phyloP scores from a whole-genome alignment of 2,329 filamentous ascomycete species.

The Hypocreales sp. region DNA sequence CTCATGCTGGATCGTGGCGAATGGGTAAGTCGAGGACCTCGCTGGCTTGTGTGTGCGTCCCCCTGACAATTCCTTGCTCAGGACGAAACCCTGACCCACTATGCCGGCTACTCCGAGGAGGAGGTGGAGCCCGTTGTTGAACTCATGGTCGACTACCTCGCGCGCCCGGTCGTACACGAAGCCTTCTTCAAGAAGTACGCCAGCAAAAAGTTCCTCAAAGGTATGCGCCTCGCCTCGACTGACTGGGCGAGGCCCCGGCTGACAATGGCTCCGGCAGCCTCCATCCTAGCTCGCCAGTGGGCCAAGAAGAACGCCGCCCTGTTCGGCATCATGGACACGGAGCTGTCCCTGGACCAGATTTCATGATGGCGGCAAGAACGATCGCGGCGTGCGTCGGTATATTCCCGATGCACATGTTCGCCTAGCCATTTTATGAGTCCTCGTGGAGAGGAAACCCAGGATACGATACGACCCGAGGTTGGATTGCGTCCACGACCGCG shows the following conservation, averaged over 20 bases:
- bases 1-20: constrained; percentile 79
- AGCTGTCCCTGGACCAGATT: constrained; percentile 33
- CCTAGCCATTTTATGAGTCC: too few species aligned
- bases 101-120: constrained; percentile 83
- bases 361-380: constrained; percentile 12
- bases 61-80: constrained; percentile 17
- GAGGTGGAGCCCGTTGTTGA: constrained; percentile 86
- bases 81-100: constrained; percentile 77
- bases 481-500: constrained; percentile 13
- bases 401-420: too few species aligned
- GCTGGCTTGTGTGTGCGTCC: too few species aligned
- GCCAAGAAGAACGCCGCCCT: constrained; percentile 61
- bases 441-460: too few species aligned
- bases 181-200: constrained; percentile 99
- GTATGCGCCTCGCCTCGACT: constrained; percentile 36
- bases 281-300: constrained; percentile 83
- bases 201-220: constrained; percentile 98
- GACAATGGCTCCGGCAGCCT: constrained; percentile 50
- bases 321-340: constrained; percentile 37
- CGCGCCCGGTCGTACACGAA: constrained; percentile 78
- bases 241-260: constrained; percentile 6
- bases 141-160: constrained; percentile 94
- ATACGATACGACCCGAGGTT: constrained; percentile 14
- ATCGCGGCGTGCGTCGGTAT: too few species aligned
- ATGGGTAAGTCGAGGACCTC: constrained; percentile 75